Conservation (phyloP, 2,329 filamentous ascomycete species). For the Diaporthe ampelina region DNA sequence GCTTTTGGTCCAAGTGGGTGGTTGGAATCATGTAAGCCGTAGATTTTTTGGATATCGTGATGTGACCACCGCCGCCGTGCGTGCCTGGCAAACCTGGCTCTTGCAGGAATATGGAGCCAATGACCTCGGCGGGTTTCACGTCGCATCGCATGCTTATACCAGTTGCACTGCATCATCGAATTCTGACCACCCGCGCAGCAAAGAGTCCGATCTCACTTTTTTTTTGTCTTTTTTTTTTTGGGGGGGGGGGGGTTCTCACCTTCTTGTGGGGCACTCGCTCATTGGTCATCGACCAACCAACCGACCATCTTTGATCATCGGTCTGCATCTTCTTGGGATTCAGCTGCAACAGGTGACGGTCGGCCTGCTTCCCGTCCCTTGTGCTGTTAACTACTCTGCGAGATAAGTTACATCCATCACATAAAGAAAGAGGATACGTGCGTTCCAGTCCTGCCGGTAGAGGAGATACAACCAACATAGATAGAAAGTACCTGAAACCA, state of each 20-base stretch:
- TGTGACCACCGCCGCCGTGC: constrained; percentile 1
- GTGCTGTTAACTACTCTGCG: neutral
- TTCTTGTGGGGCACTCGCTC: neutral
- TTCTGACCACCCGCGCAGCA: constrained; percentile 19
- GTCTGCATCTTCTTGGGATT: neutral
- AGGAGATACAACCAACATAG: neutral
- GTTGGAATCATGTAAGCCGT: neutral
- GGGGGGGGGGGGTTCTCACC: neutral
- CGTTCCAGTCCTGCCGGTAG: constrained; percentile 3
- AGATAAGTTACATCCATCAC: neutral
- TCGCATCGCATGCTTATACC: constrained; percentile 26
- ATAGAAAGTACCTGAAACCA: neutral
- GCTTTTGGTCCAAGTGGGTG: neutral
- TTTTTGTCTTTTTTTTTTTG: neutral
- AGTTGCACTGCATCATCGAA: constrained; percentile 25
- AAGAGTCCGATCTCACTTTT: constrained; percentile 21
- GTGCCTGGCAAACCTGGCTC: constrained; percentile 15
- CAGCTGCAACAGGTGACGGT: neutral
- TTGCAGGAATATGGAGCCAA: constrained; percentile 22
- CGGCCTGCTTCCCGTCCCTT: neutral
- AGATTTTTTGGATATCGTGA: constrained; percentile 7
- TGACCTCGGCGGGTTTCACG: neutral
- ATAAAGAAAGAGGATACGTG: constrained; percentile 3
- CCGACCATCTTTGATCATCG: neutral
- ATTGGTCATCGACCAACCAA: neutral